Conservation (phyloP, 1,284 basidiomycete genomes). For the Cyathus olla region DNA sequence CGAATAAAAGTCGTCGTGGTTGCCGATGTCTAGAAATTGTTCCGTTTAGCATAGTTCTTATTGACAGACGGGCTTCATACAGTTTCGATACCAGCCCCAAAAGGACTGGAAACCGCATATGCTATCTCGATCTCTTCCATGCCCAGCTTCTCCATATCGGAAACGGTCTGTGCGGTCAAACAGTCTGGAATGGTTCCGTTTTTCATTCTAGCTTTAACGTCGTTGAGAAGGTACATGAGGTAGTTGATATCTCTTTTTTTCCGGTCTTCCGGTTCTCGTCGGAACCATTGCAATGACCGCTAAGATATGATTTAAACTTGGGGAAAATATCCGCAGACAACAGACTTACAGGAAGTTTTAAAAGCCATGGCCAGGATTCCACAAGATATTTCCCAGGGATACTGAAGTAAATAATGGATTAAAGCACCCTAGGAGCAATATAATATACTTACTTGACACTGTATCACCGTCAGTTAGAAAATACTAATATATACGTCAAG, state of each 20-base stretch:
- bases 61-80: slow-evolving; percentile 21
- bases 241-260: slow-evolving; percentile 54
- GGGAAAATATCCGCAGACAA: slow-evolving; percentile 11
- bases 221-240: slow-evolving; percentile 53
- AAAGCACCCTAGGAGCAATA: background rate
- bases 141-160: slow-evolving; percentile 50
- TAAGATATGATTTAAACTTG: slow-evolving; percentile 10
- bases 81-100: slow-evolving; percentile 63
- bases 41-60: background rate
- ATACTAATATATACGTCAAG: background rate
- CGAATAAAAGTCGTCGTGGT: slow-evolving; percentile 54
- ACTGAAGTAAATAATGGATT: slow-evolving; percentile 30
- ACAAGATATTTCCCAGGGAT: slow-evolving; percentile 66
- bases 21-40: slow-evolving; percentile 45
- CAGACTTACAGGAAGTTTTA: slow-evolving; percentile 52
- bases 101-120: slow-evolving; percentile 57
- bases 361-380: slow-evolving; percentile 60
- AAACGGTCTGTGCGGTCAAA: slow-evolving; percentile 53
- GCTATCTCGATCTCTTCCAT: slow-evolving; percentile 59
- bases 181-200: slow-evolving; percentile 54
- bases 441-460: slow-evolving; percentile 46
- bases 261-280: slow-evolving; percentile 50
- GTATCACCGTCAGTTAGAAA: background rate
- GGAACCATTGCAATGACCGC: slow-evolving; percentile 57
- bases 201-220: slow-evolving; percentile 57